phyloP scores from a whole-genome alignment of 495 filamentous ascomycete species.

The Aspergillus biplanus region DNA sequence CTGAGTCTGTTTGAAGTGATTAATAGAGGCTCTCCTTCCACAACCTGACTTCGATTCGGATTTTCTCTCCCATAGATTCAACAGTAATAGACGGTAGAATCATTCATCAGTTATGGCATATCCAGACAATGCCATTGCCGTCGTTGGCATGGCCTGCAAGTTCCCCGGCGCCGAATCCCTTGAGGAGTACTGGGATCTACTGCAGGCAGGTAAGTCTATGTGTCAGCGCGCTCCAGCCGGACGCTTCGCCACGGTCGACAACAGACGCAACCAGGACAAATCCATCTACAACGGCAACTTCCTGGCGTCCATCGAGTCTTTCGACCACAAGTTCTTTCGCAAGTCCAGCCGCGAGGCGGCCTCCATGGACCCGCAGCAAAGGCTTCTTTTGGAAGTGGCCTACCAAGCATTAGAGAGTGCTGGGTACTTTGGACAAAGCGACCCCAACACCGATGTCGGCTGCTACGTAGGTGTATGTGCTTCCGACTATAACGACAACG shows the following conservation, averaged over 20 bases:
- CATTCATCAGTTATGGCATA: background rate
- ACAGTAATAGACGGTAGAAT: too few species aligned
- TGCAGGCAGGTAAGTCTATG: slow-evolving; percentile 26
- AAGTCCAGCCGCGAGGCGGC: slow-evolving; percentile 45
- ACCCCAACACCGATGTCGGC: slow-evolving; percentile 42
- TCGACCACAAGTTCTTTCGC: slow-evolving; percentile 52
- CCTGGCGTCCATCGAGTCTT: slow-evolving; percentile 14
- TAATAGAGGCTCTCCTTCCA: too few species aligned
- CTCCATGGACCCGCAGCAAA: slow-evolving; percentile 53
- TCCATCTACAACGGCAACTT: slow-evolving; percentile 25
- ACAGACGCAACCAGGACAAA: background rate
- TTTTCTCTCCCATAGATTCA: too few species aligned
- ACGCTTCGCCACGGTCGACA: slow-evolving; percentile 19
- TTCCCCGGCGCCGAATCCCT: slow-evolving; percentile 40
- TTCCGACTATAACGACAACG: slow-evolving; percentile 40
- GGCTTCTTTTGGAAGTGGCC: slow-evolving; percentile 43
- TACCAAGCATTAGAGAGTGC: slow-evolving; percentile 48
- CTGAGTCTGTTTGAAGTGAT: too few species aligned
- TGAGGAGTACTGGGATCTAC: slow-evolving; percentile 44
- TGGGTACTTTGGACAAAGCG: slow-evolving; percentile 38
- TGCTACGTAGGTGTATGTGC: slow-evolving; percentile 38
- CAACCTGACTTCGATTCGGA: too few species aligned
- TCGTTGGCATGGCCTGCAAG: slow-evolving; percentile 47
- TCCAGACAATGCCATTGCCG: slow-evolving; percentile 34
- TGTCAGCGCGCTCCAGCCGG: slow-evolving; percentile 17